Evolutionary conservation across 2,329 filamentous ascomycete species (phyloP), one percentile per base, ranked within the genome.

Genomic region (Tricladium varicosporioides): DNA sequence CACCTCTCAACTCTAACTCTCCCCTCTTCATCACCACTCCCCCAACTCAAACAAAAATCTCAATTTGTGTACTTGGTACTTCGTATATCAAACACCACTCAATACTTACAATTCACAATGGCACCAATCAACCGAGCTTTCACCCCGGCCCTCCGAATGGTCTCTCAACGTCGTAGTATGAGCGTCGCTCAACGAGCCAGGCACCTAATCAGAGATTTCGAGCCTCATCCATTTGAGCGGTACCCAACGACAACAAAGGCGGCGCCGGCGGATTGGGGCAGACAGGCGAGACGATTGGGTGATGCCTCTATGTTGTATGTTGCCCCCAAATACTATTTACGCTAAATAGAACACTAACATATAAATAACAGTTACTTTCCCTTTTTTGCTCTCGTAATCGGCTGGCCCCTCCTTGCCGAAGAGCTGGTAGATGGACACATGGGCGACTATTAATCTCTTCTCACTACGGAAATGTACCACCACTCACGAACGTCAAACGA

Each of bases 201-300:
- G 22, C 42, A 52, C n/a, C n/a, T 54, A 8, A 56, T 54, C 7
- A 56, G 56, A 47, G 43, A 49, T 9, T 56, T 60, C 19, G 61
- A 65, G 48, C 56, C 59, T 5, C 61, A 65, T 59, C 64, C 63
- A 16, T 63, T 63, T 33, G 61, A 60, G 27, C 48, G 64, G 36
- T 58, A 60, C 14, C 61, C 64, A 7, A 53, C 40, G 5, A 56
- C 57, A 1, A 19, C 47, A 15, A 51, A 53, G 15, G 36, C 56
- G 2, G 55, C 56, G 15, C 59, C 56, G 27, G 61, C 58, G 7
- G 64, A 66, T 48, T 66, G 63, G 63, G 54, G 42, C 0, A 54
- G 49, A 22, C 60, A 63, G 31, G 19, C 54, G 9, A 53, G 49
- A 49, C 48, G 49, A 19, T 5, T 64, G 9, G 60, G 61, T 3